These are phyloP conservation scores for Dactylella cylindrospora DNA, from an alignment of 2,329 filamentous ascomycete species.

Conservation along the genomic window DNA sequence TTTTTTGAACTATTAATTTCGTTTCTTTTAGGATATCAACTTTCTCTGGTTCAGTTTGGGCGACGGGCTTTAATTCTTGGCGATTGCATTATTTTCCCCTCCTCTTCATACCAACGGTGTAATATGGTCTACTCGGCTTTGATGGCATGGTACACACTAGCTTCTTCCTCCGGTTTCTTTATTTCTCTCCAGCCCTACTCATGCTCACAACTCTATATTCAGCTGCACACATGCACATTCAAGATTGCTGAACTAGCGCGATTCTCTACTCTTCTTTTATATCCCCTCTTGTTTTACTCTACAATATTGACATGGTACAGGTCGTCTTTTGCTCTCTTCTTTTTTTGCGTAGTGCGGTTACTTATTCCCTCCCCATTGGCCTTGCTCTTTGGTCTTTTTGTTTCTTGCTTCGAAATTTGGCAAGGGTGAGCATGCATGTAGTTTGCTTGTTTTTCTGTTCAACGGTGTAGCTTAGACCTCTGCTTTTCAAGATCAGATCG, in stretches of 20 bases:
- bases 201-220: background rate
- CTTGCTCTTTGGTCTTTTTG: too few species aligned
- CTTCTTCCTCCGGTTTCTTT: background rate
- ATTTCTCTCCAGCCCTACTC: background rate
- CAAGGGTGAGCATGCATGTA: too few species aligned
- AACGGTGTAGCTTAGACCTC: too few species aligned
- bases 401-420: too few species aligned
- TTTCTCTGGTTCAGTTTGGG: conserved; percentile 40
- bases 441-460: too few species aligned
- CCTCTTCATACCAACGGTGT: background rate
- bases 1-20: conserved; percentile 13
- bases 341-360: too few species aligned
- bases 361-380: too few species aligned
- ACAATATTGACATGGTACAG: background rate
- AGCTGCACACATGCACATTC: too few species aligned
- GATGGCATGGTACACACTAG: too few species aligned
- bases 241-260: background rate
- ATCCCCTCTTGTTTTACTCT: background rate
- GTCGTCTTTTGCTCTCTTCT: too few species aligned
- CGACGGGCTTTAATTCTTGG: conserved; percentile 4
- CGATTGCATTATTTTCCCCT: conserved; percentile 17
- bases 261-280: background rate
- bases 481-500: too few species aligned
- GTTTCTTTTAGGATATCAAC: conserved; percentile 51
- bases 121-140: too few species aligned